phyloP scores from a whole-genome alignment of 305 asterid genomes.

The Plantago rigida region DNA sequence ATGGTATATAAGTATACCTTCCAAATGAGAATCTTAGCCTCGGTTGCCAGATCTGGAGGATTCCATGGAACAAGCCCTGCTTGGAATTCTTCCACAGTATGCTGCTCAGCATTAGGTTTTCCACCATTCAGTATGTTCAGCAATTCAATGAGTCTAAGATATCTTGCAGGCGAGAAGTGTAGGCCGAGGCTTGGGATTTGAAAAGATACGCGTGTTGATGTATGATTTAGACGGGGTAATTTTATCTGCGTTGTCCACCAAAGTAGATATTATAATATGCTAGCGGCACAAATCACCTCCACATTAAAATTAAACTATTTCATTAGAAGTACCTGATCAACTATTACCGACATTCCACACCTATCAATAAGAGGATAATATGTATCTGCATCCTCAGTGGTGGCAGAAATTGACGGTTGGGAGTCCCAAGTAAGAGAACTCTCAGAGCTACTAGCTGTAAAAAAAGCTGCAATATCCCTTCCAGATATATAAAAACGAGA shows the following conservation, averaged over 20 bases:
- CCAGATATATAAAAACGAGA: conserved; percentile 88
- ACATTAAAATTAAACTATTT: conserved; percentile 12
- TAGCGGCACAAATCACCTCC: conserved; percentile 11
- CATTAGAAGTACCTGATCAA: conserved; percentile 68
- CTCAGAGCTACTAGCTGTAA: conserved; percentile 57
- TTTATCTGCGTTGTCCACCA: conserved; percentile 50
- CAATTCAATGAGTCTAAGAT: conserved; percentile 62
- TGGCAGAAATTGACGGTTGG: conserved; percentile 45
- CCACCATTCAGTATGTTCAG: conserved; percentile 51
- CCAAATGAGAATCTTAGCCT: conserved; percentile 60
- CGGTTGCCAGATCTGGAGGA: conserved; percentile 49
- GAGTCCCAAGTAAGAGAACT: conserved; percentile 44
- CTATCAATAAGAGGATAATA: conserved; percentile 71
- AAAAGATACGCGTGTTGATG: conserved; percentile 76
- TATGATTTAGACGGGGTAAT: conserved; percentile 74
- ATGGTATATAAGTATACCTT: conserved; percentile 43
- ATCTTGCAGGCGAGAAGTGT: conserved; percentile 91
- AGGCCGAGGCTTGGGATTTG: conserved; percentile 88
- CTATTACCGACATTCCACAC: conserved; percentile 85
- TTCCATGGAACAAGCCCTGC: conserved; percentile 67
- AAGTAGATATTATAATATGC: conserved; percentile 18
- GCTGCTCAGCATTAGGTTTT: conserved; percentile 52
- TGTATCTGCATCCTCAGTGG: conserved; percentile 46
- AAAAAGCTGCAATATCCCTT: conserved; percentile 90
- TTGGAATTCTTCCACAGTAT: conserved; percentile 40